Conservation (phyloP, 805 yeast species). For the Grigorovia yakushimaensis region DNA sequence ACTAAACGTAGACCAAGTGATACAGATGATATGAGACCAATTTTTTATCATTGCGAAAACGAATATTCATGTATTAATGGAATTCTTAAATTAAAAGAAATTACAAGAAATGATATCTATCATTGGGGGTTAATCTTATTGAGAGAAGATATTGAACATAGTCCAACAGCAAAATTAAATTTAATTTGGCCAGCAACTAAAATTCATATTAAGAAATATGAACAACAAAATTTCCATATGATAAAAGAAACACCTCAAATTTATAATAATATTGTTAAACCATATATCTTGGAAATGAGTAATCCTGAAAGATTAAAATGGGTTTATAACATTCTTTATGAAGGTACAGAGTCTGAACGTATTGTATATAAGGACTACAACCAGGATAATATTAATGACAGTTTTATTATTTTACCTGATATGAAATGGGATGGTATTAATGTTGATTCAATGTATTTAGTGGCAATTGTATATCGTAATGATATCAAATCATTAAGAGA, state of each 20-base stretch:
- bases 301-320: slow-evolving; percentile 74
- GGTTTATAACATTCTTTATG: slow-evolving; percentile 77
- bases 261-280: slow-evolving; percentile 52
- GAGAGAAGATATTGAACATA: slow-evolving; percentile 33
- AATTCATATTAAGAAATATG: slow-evolving; percentile 69
- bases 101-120: slow-evolving; percentile 77
- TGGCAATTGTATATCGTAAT: slow-evolving; percentile 59
- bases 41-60: slow-evolving; percentile 19
- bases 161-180: slow-evolving; percentile 62
- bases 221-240: slow-evolving; percentile 48
- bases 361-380: slow-evolving; percentile 51
- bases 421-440: slow-evolving; percentile 91
- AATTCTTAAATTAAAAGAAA: slow-evolving; percentile 22
- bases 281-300: slow-evolving; percentile 63
- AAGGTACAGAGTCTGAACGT: slow-evolving; percentile 78
- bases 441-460: slow-evolving; percentile 61
- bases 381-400: slow-evolving; percentile 41
- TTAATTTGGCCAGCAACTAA: slow-evolving; percentile 84
- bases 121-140: slow-evolving; percentile 63
- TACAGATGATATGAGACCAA: slow-evolving; percentile 8
- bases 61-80: slow-evolving; percentile 25
- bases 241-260: slow-evolving; percentile 74
- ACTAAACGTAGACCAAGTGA: slow-evolving; percentile 8
- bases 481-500: slow-evolving; percentile 75
- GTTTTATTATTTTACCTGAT: slow-evolving; percentile 83